Evolutionary conservation across 176 grass and related monocot species (phyloP).

Genomic region (Triticum dicoccoides): DNA sequence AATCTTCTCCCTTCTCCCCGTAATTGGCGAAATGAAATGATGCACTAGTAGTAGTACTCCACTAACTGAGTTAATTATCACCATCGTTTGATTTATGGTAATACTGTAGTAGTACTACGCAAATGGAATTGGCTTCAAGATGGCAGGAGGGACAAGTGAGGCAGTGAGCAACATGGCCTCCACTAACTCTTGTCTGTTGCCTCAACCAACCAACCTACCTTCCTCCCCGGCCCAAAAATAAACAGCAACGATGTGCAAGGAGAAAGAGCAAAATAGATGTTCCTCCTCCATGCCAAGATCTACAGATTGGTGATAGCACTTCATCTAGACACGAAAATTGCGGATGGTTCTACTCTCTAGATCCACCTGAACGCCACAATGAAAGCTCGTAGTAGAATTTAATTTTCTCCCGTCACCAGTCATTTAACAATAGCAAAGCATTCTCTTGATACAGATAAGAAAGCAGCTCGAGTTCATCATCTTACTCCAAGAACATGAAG

Average conservation of each 20-base stretch:
- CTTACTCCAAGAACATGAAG: neutral
- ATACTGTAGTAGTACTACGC: too few relatives aligned
- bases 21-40: neutral
- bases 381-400: neutral
- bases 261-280: neutral
- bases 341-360: neutral
- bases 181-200: slow-evolving; percentile 12
- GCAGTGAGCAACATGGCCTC: slow-evolving; percentile 16
- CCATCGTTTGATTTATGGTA: neutral
- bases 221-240: neutral
- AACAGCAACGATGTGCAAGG: neutral
- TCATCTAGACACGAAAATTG: neutral
- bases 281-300: neutral
- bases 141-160: neutral
- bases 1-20: neutral
- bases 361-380: neutral
- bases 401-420: neutral
- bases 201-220: neutral
- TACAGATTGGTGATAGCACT: neutral
- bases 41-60: too few relatives aligned
- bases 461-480: neutral
- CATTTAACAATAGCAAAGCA: neutral
- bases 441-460: neutral
- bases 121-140: neutral
- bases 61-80: neutral